Evolutionary conservation across 345 rosid genomes (phyloP).

Genomic region (Dovyalis caffra): DNA sequence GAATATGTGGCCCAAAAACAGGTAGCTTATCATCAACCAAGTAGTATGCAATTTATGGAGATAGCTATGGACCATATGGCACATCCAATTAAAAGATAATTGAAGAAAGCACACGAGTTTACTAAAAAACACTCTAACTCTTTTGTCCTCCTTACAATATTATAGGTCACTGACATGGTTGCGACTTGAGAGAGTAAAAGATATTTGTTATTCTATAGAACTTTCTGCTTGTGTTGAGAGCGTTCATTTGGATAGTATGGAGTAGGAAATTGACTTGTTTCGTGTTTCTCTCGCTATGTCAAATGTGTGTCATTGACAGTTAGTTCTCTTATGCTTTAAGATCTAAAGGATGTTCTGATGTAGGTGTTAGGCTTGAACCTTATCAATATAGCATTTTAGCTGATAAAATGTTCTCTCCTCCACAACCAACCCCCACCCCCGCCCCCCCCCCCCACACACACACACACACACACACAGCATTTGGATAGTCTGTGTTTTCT

Average conservation of each 20-base stretch:
- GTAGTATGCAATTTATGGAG: neutral
- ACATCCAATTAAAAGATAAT: constrained; percentile 5
- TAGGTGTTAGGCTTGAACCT: too few species aligned
- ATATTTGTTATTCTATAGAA: neutral
- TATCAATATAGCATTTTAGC: too few species aligned
- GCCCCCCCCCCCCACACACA: too few species aligned
- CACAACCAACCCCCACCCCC: too few species aligned
- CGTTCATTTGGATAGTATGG: neutral
- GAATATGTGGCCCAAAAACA: constrained; percentile 68
- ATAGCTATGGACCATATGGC: neutral
- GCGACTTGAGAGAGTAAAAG: neutral
- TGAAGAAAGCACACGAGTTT: neutral
- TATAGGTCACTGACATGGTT: constrained; percentile 9
- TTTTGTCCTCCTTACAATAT: neutral
- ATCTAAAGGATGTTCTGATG: too few species aligned
- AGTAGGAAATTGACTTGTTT: neutral
- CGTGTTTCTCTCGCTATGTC: too few species aligned
- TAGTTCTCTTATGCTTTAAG: too few species aligned
- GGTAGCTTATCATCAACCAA: constrained; percentile 42
- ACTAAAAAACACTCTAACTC: neutral
- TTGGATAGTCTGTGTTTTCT: too few species aligned
- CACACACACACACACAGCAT: too few species aligned
- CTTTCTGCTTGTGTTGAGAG: constrained; percentile 2
- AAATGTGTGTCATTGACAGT: too few species aligned
- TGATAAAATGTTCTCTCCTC: too few species aligned